Conservation (phyloP, 1,284 basidiomycete species). For the Trichosporon coremiiforme region DNA sequence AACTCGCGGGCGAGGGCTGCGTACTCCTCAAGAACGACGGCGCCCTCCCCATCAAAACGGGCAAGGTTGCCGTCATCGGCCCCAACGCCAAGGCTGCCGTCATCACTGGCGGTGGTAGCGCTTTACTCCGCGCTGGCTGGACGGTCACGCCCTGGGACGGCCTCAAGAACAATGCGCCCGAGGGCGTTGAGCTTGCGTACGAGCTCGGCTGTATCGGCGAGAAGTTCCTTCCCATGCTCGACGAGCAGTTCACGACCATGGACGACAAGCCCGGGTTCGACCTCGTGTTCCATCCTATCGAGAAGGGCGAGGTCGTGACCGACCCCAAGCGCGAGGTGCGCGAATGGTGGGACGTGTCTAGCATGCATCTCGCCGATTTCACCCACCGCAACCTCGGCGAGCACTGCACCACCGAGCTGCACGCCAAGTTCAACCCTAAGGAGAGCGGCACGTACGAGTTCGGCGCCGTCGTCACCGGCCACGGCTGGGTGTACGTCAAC, state of each 20-base stretch:
- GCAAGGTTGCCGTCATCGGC: constrained; percentile 62
- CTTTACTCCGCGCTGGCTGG: constrained; percentile 59
- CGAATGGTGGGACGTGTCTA: constrained; percentile 31
- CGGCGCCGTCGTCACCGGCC: constrained; percentile 37
- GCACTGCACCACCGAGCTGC: constrained; percentile 35
- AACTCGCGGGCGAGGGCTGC: constrained; percentile 60
- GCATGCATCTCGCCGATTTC: constrained; percentile 42
- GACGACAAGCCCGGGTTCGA: constrained; percentile 39
- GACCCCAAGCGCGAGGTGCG: constrained; percentile 22
- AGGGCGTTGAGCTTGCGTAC: constrained; percentile 56
- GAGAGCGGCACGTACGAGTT: constrained; percentile 42
- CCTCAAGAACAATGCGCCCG: constrained; percentile 58
- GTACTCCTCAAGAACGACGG: constrained; percentile 61
- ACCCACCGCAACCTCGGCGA: constrained; percentile 27
- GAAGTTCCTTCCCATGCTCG: constrained; percentile 37
- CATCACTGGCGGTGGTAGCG: constrained; percentile 63
- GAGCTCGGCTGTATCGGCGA: constrained; percentile 44
- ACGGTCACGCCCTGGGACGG: constrained; percentile 62
- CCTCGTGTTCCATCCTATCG: constrained; percentile 34
- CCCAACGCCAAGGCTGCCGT: constrained; percentile 63
- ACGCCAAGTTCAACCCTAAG: constrained; percentile 35
- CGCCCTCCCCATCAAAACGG: constrained; percentile 37
- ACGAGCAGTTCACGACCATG: constrained; percentile 33
- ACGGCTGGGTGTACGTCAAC: constrained; percentile 63
- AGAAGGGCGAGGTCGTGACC: constrained; percentile 26